Evolutionary conservation across 768 basidiomycete genomes (phyloP), one percentile per base, ranked within the genome.

Genomic region (Cystofilobasidium bisporidii): DNA sequence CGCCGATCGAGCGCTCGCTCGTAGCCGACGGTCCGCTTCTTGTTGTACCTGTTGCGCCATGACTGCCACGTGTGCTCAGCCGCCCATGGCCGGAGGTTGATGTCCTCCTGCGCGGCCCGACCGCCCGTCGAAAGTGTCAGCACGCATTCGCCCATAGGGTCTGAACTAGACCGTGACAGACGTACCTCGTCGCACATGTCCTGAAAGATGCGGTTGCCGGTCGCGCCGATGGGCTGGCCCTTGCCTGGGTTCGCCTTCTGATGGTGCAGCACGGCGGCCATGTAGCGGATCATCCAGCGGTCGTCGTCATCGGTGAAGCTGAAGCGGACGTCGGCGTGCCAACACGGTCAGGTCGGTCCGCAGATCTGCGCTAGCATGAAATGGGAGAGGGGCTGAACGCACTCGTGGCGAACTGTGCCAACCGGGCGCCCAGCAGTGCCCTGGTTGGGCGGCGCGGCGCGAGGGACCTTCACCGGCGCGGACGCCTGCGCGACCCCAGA

Each of bases 231-330:
- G 17, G n/a, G 10, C 55, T 64, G 81, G 0, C 87, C 88, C 60
- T 84, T 79, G 40, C 24, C 14, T 24, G 14, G 40, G 24, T 30
- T 30, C 53, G 30, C 88, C 83, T 80, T 82, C 72, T 86, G 84
- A 22, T 79, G 86, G 3, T 79, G 71, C 4, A 84, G 84, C 2
- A 86, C 88, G 26, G 81, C 80, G 6, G 89, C 88, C 3, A 93
- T 88, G 75, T 83, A 91, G 74, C 91, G 88, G 59, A 93, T 86
- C 57, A 94, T 80, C 6, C 93, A 82, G 38, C 38, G 26, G 63
- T 64, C 63, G 28, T 64, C 63, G 20, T 64, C 40, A 2, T 22
- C 20, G 10, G 53, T 55, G 63, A 64, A 64, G 3, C 20, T 40
- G 17, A 20, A 38, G 15, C 15, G 20, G 24, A 53, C 0, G 1